Conservation (phyloP, 176 grass and related monocot species). For the Neostapfia colusana region DNA sequence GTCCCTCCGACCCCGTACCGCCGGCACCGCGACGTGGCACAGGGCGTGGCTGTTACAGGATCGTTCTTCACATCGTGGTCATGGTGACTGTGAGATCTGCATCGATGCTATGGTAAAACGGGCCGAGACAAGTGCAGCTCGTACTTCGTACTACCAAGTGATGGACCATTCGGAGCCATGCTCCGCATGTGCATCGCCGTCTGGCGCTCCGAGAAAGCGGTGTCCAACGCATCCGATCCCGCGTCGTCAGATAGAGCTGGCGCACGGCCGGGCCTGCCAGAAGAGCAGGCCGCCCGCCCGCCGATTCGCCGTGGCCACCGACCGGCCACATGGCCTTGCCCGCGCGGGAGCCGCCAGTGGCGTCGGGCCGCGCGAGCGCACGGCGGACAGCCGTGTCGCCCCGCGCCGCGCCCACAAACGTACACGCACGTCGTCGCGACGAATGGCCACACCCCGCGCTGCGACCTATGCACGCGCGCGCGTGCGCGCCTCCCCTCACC, state of each 20-base stretch:
- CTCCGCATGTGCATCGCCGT: too few relatives aligned
- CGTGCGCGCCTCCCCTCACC: neutral
- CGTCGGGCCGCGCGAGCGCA: neutral
- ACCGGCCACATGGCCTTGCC: conserved; percentile 31
- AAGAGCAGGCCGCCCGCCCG: neutral
- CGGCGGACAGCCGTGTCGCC: neutral
- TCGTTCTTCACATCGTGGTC: neutral
- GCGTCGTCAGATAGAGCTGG: neutral
- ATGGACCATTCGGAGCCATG: too few relatives aligned
- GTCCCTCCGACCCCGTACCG: neutral
- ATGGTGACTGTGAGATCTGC: neutral
- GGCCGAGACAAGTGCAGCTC: too few relatives aligned
- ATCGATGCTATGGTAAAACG: neutral
- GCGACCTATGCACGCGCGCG: conserved; percentile 1
- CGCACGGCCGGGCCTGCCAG: neutral
- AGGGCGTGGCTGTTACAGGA: neutral
- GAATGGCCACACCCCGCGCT: neutral
- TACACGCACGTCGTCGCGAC: conserved; percentile 1
- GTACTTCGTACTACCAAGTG: too few relatives aligned
- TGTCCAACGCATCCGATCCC: neutral
- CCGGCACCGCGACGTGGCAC: neutral
- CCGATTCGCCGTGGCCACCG: conserved; percentile 25
- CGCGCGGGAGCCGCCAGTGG: neutral
- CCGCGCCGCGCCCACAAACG: conserved; percentile 6
- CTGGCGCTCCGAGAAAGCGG: neutral